Evolutionary conservation across 2,329 filamentous ascomycete species (phyloP), one percentile per base, ranked within the genome.

Genomic region (Aureobasidium uvarum): DNA sequence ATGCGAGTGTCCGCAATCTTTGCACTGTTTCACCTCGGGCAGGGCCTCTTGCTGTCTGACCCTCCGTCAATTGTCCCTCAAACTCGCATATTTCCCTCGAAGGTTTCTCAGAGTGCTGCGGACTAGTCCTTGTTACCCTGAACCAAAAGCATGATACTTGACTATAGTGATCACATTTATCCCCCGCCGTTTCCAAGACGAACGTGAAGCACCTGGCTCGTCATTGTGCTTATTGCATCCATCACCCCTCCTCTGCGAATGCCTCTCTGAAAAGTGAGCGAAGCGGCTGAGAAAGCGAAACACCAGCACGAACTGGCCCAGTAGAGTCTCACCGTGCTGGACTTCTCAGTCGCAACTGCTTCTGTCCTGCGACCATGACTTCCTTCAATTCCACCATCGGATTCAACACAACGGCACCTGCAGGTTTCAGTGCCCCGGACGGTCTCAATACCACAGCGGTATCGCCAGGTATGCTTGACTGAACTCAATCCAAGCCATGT

Each of bases 1-100:
- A 51, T 39, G 58, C 46, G 33, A 51, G 33, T 23, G 20, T 41
- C 45, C 46, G 45, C 58, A 16, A 31, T 43, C 38, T 51, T 51
- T 16, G 14, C 45, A 25, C 31, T 14, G 43, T 23, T 41, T 25
- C 31, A 18, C 31, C 43, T 20, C 46, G 43, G 43, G 58, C 20
- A 33, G 58, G 28, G 5, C 28, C 33, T 41, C 23, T 20, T 31
- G 25, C 48, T 11, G 31, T 51, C 23, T 25, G 7, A 18, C 28
- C 33, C 20, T 33, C 38, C 10, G 10, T 54, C 41, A 25, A 33
- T 63, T 45, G 10, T 63, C 48, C 31, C 59, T 63, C 60, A 62
- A 62, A 51, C 16, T 45, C 38, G 13, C 46, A 54, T 25, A 36
- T 36, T 54, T 14, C 20, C 31, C 41, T 8, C 46, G 36, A 54